Evolutionary conservation across 495 filamentous ascomycete species (phyloP).

Genomic region (Aspergillus heteromorphus): DNA sequence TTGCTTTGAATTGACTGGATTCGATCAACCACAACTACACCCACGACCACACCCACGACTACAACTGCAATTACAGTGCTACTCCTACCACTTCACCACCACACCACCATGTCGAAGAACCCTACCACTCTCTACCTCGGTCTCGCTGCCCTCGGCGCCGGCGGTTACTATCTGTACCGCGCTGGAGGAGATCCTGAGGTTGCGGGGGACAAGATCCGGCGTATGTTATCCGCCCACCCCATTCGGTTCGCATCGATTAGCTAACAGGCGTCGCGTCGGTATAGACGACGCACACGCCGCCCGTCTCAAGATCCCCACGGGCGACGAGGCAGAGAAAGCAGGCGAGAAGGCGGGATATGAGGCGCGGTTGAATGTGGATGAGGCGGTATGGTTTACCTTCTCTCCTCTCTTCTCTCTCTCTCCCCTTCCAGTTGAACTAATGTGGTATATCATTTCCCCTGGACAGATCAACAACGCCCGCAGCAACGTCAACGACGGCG

Average conservation of each 20-base stretch:
- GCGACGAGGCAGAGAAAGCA: slow-evolving; percentile 46
- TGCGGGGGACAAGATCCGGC: slow-evolving; percentile 76
- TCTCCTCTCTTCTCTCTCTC: background rate
- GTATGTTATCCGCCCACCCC: slow-evolving; percentile 42
- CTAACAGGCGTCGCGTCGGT: slow-evolving; percentile 16
- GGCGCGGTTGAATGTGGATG: slow-evolving; percentile 50
- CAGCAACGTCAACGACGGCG: slow-evolving; percentile 45
- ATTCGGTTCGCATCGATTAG: background rate
- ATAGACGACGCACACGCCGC: slow-evolving; percentile 59
- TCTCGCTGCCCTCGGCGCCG: slow-evolving; percentile 56
- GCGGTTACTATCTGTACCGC: slow-evolving; percentile 87
- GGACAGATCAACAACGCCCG: slow-evolving; percentile 60
- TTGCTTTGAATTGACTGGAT: no score
- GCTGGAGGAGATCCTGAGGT: slow-evolving; percentile 78
- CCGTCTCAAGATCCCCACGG: slow-evolving; percentile 48
- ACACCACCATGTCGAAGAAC: slow-evolving; percentile 49
- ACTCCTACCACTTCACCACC: no score
- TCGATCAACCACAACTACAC: background rate
- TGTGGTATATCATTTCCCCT: no score
- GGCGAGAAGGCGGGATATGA: slow-evolving; percentile 47
- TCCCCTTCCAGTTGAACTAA: background rate
- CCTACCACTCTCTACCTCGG: slow-evolving; percentile 54
- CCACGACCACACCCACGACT: background rate
- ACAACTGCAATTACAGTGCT: background rate
- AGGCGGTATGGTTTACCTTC: slow-evolving; percentile 41